phyloP scores from a whole-genome alignment of 257 asterid genomes.

The Solanum dulcamara region DNA sequence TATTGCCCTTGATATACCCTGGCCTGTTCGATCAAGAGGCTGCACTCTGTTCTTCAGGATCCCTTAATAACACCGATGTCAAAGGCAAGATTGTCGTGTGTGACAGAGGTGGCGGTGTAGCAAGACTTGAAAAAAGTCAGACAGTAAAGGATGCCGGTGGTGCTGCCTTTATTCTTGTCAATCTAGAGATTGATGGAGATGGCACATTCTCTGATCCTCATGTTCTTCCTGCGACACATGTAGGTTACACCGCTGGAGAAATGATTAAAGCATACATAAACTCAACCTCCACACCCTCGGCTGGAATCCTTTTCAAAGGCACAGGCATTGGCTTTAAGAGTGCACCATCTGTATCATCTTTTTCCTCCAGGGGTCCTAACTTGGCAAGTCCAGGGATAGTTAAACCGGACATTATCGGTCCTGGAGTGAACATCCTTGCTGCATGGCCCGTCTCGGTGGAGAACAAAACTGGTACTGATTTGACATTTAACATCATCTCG shows the following conservation, averaged over 20 bases:
- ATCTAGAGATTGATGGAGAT: not conserved
- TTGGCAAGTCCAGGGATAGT: slow-evolving; percentile 6
- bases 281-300: not conserved
- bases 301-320: not conserved
- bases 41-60: not conserved
- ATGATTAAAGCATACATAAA: slow-evolving; percentile 2
- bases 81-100: slow-evolving; percentile 9
- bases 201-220: slow-evolving; percentile 2
- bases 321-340: not conserved
- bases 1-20: slow-evolving; percentile 3
- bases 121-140: not conserved
- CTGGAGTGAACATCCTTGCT: slow-evolving; percentile 13
- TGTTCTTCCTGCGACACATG: slow-evolving; percentile 8
- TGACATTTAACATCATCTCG: slow-evolving; percentile 11
- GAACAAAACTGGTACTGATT: slow-evolving; percentile 1
- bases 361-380: slow-evolving; percentile 17
- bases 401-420: slow-evolving; percentile 15
- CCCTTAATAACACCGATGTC: not conserved
- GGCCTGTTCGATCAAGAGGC: not conserved
- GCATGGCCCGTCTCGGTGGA: slow-evolving; percentile 9
- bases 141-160: slow-evolving; percentile 13
- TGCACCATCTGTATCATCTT: slow-evolving; percentile 6
- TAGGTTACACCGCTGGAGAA: not conserved
- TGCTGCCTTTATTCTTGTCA: slow-evolving; percentile 9
- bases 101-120: not conserved